A percentile compares a stretch with the other conserved stretches of the same genome.
These are phyloP conservation scores for Raphanus raphanistrum DNA, from an alignment of 345 rosid genomes.

Conservation along the genomic window DNA sequence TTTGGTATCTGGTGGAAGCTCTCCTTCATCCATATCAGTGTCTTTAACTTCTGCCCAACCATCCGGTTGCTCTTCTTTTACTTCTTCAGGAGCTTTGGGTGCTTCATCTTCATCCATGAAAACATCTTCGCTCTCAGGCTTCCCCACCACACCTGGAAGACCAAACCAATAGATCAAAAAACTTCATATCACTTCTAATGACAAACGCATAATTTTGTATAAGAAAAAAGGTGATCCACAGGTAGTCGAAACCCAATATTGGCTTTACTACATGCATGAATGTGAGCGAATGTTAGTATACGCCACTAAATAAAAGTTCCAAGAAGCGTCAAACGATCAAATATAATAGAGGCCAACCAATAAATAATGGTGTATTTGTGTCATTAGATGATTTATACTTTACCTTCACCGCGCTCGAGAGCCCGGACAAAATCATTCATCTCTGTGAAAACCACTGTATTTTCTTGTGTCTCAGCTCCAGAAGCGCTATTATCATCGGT, in stretches of 20 bases:
- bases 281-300: background rate
- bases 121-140: conserved; percentile 72
- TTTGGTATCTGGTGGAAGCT: conserved; percentile 52
- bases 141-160: conserved; percentile 60
- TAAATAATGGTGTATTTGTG: conserved; percentile 1
- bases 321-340: background rate
- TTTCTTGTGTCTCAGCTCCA: conserved; percentile 67
- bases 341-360: conserved; percentile 9
- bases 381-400: conserved; percentile 4
- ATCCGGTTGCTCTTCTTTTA: conserved; percentile 54
- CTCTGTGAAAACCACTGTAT: conserved; percentile 84
- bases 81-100: conserved; percentile 53
- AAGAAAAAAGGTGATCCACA: background rate
- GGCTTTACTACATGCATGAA: background rate
- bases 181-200: background rate
- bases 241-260: background rate
- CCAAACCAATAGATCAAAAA: conserved; percentile 27
- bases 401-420: conserved; percentile 82
- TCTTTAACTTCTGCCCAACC: conserved; percentile 69
- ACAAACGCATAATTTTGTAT: background rate
- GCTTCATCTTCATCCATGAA: conserved; percentile 93
- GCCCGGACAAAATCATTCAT: conserved; percentile 96
- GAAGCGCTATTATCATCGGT: conserved; percentile 49
- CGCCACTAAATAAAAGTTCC: background rate
- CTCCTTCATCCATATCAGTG: conserved; percentile 47